Base-by-base conservation (phyloP, 176 grass and related monocot genomes). In the Panicum miliaceum region DNA sequence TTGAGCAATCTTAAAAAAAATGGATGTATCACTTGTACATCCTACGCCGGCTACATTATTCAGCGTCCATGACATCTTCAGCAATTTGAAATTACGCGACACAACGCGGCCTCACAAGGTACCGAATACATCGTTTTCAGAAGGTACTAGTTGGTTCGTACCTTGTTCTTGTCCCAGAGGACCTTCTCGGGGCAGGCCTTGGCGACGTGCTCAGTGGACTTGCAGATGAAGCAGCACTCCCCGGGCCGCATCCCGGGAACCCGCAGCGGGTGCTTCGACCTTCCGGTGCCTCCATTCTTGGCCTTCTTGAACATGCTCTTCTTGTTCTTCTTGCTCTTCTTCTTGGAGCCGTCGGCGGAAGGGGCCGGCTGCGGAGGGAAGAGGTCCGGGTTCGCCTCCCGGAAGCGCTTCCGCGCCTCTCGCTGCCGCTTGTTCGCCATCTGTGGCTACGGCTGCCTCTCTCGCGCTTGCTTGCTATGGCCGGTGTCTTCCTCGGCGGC, bases 201-300 rank as follows among this genome's bases (percentile, higher is more conserved):
- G 73, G 96, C 96, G 58, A 95, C 86, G 78, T 99, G 96, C 22
- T 96, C 91, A 14, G 75, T 85, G 71, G 89, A 86, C 80, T 94
- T 99, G 81, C 96, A 99, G 63, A 99, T 94, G 90, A 96, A 99
- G 96, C 96, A 98, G 85, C 91, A 85, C 35, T 98, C 96, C n/a
- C 96, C 93, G 2, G 96, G 93, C 4, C 96, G 92, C 96, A 95
- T 98, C 50, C 96, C 93, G 3, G 96, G 91, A 9, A 98, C 87
- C 56, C 96, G 76, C 35, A 95, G 78, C 7, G 91, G 93, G 68
- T 99, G 96, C 81, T 99, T 99, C 53, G 74, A 43, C 78, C 89
- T 82, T 22, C 80, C 40, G 42, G 27, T 73, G 82, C 70, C 66
- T n/a, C 38, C 80, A 48, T 81, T 88, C 79, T 90, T 61, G 47